A percentile compares a stretch with the other conserved stretches of the same genome.
Conservation (phyloP, 352 stramenopile genomes). For the Phytophthora hibernalis region DNA sequence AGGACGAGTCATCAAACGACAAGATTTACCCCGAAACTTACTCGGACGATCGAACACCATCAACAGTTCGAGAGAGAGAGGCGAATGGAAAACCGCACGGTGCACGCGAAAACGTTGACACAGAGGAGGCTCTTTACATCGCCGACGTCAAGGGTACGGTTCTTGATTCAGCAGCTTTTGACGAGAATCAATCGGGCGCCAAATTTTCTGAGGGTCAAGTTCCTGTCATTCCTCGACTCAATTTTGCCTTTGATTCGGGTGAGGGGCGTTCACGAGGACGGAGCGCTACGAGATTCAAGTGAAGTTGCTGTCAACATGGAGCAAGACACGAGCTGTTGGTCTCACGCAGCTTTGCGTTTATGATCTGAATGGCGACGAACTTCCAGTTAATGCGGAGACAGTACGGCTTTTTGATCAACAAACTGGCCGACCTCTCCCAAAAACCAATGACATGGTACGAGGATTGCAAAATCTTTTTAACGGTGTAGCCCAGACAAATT, state of each 20-base stretch:
- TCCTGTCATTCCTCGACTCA: conserved; percentile 37
- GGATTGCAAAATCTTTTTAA: conserved; percentile 64
- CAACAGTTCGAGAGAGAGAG: background rate
- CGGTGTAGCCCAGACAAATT: conserved; percentile 63
- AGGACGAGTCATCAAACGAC: background rate
- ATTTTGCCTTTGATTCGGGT: conserved; percentile 21
- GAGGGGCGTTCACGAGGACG: background rate
- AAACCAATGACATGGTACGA: conserved; percentile 77
- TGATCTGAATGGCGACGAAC: conserved; percentile 62
- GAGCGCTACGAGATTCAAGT: conserved; percentile 52
- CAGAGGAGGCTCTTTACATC: background rate
- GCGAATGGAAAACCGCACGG: background rate
- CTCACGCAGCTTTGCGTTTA: conserved; percentile 77
- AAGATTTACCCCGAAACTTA: conserved; percentile 1
- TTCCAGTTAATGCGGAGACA: conserved; percentile 50
- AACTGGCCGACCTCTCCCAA: conserved; percentile 52
- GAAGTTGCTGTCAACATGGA: conserved; percentile 79
- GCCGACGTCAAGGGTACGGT: conserved; percentile 6
- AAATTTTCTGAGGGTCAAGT: conserved; percentile 12
- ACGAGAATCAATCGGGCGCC: background rate
- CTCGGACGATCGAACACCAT: background rate
- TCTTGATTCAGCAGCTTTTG: background rate
- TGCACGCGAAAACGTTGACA: background rate
- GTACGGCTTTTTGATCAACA: conserved; percentile 66
- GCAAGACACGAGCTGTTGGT: conserved; percentile 60